Evolutionary conservation across 2,329 filamentous ascomycete species (phyloP).

Genomic region (Tolypocladium cylindrosporum): DNA sequence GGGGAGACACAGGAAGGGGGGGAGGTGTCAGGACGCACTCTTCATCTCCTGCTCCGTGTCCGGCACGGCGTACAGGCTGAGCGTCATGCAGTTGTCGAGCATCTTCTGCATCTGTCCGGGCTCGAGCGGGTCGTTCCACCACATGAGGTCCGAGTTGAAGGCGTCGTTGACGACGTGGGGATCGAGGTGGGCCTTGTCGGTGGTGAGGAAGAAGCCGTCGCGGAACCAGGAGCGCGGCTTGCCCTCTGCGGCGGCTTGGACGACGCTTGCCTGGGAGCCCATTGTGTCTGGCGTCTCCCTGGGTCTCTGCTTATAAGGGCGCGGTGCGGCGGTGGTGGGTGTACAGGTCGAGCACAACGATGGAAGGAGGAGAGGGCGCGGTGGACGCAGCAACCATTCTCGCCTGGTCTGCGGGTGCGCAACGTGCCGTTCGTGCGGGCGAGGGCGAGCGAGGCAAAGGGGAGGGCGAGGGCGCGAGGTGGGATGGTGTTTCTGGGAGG

Average conservation of each 20-base stretch:
- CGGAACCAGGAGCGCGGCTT: constrained; percentile 35
- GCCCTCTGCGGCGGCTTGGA: constrained; percentile 18
- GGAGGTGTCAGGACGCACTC: constrained; percentile 15
- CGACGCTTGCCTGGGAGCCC: constrained; percentile 8
- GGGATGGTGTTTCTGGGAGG: not conserved
- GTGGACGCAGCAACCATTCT: constrained; percentile 6
- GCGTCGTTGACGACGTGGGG: constrained; percentile 43
- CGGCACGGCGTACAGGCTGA: constrained; percentile 43
- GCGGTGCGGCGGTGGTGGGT: constrained; percentile 3
- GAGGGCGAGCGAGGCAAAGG: not conserved
- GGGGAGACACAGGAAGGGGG: not conserved
- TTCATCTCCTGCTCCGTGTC: constrained; percentile 28
- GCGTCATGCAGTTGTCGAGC: constrained; percentile 47
- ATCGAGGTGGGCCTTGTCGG: constrained; percentile 45
- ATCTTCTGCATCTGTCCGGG: constrained; percentile 37
- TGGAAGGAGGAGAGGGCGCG: not conserved
- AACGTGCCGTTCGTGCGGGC: not conserved
- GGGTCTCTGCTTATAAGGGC: not conserved
- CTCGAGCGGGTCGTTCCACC: constrained; percentile 48
- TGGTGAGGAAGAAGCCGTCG: constrained; percentile 50
- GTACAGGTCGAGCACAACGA: constrained; percentile 3
- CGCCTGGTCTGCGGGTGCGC: not conserved
- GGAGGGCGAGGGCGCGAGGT: not conserved
- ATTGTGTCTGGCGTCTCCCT: not conserved
- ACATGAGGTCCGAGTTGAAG: constrained; percentile 46